These are phyloP conservation scores for Stemphylium beticola DNA, from an alignment of 2,329 filamentous ascomycete genomes.

Conservation along the genomic window DNA sequence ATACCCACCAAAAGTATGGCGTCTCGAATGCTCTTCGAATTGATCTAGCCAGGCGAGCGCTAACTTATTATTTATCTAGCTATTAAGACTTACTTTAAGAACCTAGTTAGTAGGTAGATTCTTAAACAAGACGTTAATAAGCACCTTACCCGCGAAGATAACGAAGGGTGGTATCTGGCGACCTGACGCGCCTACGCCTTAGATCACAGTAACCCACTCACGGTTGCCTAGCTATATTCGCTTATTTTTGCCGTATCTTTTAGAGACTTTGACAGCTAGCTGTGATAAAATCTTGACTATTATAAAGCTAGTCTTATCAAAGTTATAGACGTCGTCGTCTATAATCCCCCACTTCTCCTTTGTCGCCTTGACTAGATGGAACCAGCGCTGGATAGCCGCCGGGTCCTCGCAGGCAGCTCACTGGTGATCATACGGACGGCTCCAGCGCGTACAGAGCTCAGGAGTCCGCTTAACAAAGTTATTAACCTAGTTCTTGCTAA, in stretches of 20 bases:
- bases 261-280: not conserved
- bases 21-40: constrained; percentile 42
- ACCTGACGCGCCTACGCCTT: not conserved
- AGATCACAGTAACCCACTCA: not conserved
- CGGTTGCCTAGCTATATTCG: not conserved
- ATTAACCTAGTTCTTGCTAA: no score
- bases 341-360: not conserved
- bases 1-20: constrained; percentile 31
- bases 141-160: no score
- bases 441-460: no score
- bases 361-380: not conserved
- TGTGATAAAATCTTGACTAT: not conserved
- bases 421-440: not conserved
- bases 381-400: not conserved
- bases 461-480: no score
- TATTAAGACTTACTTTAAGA: constrained; percentile 31
- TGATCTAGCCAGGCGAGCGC: constrained; percentile 41
- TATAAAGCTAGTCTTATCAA: no score
- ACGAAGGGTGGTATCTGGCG: constrained; percentile 2
- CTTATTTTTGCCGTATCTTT: not conserved
- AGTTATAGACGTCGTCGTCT: no score
- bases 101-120: constrained; percentile 22
- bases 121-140: constrained; percentile 9
- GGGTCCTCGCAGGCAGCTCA: not conserved
- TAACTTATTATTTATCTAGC: constrained; percentile 45